phyloP scores from a whole-genome alignment of 352 stramenopile genomes.

The Achlya hypogyna region DNA sequence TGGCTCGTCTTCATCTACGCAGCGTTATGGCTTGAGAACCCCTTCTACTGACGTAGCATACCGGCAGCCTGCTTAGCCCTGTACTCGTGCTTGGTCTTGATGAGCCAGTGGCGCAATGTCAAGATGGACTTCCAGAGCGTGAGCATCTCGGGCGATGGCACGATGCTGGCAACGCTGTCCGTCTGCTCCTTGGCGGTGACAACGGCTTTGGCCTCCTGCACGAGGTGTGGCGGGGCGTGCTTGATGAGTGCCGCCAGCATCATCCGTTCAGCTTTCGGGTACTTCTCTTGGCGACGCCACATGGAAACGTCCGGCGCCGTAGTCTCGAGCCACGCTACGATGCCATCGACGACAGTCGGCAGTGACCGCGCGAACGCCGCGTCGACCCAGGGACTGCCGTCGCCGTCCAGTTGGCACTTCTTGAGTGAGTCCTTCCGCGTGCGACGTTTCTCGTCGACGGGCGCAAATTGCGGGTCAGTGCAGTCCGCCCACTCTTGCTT shows the following conservation, averaged over 20 bases:
- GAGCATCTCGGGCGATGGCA: conserved; percentile 61
- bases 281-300: conserved; percentile 62
- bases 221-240: conserved; percentile 59
- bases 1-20: not conserved
- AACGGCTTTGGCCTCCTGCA: conserved; percentile 73
- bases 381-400: not conserved
- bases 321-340: conserved; percentile 71
- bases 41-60: too few relatives aligned
- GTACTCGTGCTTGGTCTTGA: conserved; percentile 73
- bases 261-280: conserved; percentile 54
- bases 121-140: conserved; percentile 72
- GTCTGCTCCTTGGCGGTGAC: conserved; percentile 26
- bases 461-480: not conserved
- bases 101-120: conserved; percentile 76
- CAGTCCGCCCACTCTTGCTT: not conserved
- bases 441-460: not conserved
- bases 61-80: conserved; percentile 42
- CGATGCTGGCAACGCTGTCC: conserved; percentile 29
- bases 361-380: not conserved
- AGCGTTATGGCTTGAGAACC: too few relatives aligned
- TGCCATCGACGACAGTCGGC: conserved; percentile 28
- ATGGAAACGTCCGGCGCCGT: conserved; percentile 65
- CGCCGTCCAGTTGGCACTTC: not conserved
- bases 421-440: not conserved
- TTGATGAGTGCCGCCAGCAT: conserved; percentile 72